Percentiles rank a stretch among this genome's conserved stretches.
Evolutionary conservation across 768 basidiomycete genomes (phyloP).

Genomic region (Auricularia heimuer): DNA sequence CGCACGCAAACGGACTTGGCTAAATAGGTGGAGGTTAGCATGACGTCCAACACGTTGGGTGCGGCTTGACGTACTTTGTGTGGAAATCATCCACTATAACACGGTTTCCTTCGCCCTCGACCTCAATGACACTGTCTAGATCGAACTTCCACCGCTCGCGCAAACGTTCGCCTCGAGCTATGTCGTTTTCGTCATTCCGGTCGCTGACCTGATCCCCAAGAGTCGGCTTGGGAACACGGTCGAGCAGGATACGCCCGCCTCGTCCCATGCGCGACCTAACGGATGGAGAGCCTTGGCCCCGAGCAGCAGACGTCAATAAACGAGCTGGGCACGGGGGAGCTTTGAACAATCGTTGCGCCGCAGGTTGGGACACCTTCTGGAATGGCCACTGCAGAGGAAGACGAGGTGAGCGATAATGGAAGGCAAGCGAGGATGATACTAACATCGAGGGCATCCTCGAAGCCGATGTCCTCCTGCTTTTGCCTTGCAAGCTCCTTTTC

Average conservation of each 20-base stretch:
- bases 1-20: not conserved
- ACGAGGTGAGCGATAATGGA: not conserved
- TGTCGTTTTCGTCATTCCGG: not conserved
- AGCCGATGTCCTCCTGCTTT: not conserved
- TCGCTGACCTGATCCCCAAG: not conserved
- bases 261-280: not conserved
- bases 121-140: not conserved
- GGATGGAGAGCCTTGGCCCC: not conserved
- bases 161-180: not conserved
- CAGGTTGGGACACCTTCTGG: not conserved
- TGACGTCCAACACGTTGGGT: not conserved
- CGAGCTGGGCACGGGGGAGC: not conserved
- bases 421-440: not conserved
- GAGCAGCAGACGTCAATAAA: not conserved
- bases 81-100: not conserved
- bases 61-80: not conserved
- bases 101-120: not conserved
- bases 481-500: not conserved
- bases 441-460: not conserved
- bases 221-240: not conserved
- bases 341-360: not conserved
- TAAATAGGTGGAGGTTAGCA: not conserved
- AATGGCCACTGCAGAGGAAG: not conserved
- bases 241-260: not conserved
- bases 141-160: constrained; percentile 1